Conservation (phyloP, 2,329 filamentous ascomycete species). For the Botryotinia convoluta region DNA sequence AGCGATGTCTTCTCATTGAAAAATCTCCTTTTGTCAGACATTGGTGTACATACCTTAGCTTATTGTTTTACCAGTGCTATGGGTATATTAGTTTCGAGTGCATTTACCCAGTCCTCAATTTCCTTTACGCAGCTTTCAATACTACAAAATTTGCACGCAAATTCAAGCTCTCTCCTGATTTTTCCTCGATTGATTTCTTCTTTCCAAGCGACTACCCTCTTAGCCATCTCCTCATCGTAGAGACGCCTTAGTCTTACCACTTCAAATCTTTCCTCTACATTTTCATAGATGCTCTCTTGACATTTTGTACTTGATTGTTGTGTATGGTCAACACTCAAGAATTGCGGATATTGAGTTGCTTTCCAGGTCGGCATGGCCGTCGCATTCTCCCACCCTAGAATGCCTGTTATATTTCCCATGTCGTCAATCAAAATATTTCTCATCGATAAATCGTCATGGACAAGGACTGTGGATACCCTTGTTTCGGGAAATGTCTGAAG, state of each 20-base stretch:
- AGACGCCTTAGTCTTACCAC: neutral
- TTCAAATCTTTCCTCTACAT: neutral
- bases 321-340: neutral
- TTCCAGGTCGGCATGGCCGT: neutral
- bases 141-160: constrained; percentile 6
- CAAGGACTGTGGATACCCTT: neutral
- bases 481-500: neutral
- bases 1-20: neutral
- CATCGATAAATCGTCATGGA: neutral
- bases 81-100: neutral
- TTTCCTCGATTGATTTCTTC: neutral
- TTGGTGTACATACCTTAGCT: neutral
- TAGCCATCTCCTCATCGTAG: neutral
- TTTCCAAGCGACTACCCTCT: neutral
- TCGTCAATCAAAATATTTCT: constrained; percentile 5
- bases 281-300: neutral
- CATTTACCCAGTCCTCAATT: neutral
- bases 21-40: neutral
- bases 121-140: neutral
- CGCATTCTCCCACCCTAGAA: neutral
- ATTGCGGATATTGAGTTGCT: neutral
- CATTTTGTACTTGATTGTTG: neutral
- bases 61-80: neutral
- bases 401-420: neutral
- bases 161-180: neutral